phyloP scores from a whole-genome alignment of 495 filamentous ascomycete species.

The Glutinoglossum americanum region DNA sequence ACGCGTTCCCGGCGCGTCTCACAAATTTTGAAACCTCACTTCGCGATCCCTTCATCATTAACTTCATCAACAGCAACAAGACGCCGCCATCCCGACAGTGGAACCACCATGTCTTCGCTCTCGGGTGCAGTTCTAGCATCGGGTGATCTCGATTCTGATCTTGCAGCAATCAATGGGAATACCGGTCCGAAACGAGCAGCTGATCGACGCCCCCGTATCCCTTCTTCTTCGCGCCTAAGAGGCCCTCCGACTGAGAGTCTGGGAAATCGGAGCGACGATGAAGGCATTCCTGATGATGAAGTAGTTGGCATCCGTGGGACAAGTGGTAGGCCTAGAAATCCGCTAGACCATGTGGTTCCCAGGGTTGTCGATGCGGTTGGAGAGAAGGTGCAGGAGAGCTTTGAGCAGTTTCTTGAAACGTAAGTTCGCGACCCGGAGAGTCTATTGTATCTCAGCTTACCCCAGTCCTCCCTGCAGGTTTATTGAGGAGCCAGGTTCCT shows the following conservation, averaged over 20 bases:
- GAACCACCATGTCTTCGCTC: conserved; percentile 2
- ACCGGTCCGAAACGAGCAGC: not conserved
- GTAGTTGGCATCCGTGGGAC: conserved; percentile 31
- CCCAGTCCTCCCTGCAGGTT: conserved; percentile 26
- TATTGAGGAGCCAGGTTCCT: conserved; percentile 52
- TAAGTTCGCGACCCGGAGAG: conserved; percentile 19
- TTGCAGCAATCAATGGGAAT: not conserved
- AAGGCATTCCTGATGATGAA: conserved; percentile 40
- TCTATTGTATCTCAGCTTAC: not conserved
- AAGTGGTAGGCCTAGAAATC: conserved; percentile 34
- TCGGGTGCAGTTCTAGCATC: not conserved
- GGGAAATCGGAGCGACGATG: conserved; percentile 38
- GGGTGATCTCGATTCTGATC: not conserved
- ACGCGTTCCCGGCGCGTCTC: conserved; percentile 3
- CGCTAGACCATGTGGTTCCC: conserved; percentile 44
- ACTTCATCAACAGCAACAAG: not conserved
- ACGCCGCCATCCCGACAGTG: not conserved
- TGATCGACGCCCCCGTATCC: not conserved
- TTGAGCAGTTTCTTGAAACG: conserved; percentile 76
- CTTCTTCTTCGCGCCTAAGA: conserved; percentile 35
- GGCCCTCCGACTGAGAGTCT: conserved; percentile 42
- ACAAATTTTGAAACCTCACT: not conserved
- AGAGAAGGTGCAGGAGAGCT: conserved; percentile 62
- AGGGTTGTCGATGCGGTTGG: conserved; percentile 75
- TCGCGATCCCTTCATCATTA: not conserved